phyloP scores from a whole-genome alignment of 164 flowering plant species.

The Sedum album region DNA sequence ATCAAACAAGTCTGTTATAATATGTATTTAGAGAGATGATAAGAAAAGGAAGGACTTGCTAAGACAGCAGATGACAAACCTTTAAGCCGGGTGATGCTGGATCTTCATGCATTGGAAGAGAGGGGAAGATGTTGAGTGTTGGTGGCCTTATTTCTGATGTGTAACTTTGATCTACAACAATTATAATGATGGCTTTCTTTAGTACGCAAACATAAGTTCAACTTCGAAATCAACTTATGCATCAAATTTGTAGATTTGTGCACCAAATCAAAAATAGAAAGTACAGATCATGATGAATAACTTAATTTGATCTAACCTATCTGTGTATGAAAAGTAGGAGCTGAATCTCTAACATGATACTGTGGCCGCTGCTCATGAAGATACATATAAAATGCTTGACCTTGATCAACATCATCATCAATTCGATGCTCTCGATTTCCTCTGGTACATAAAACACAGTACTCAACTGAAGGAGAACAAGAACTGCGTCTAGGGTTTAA shows the following conservation, averaged over 20 bases:
- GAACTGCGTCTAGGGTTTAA: not conserved
- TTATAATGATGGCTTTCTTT: not conserved
- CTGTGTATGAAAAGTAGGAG: not conserved
- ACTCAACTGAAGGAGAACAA: no score
- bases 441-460: not conserved
- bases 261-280: not conserved
- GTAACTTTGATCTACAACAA: not conserved
- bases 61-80: not conserved
- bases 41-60: no score
- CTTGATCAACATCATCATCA: not conserved
- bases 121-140: conserved; percentile 4
- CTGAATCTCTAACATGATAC: not conserved
- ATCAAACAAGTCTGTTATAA: no score
- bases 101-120: conserved; percentile 5
- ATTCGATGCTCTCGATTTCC: not conserved
- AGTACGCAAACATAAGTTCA: not conserved
- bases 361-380: conserved; percentile 4
- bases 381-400: not conserved
- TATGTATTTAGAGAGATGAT: no score
- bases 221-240: not conserved
- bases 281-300: no score
- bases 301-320: not conserved
- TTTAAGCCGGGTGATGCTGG: not conserved
- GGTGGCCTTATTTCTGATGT: conserved; percentile 4
- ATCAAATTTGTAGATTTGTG: not conserved